A percentile compares a stretch with the other conserved stretches of the same genome.
Evolutionary conservation across 148 eudicot species (phyloP).

Genomic region (Rhododendron ovatum): DNA sequence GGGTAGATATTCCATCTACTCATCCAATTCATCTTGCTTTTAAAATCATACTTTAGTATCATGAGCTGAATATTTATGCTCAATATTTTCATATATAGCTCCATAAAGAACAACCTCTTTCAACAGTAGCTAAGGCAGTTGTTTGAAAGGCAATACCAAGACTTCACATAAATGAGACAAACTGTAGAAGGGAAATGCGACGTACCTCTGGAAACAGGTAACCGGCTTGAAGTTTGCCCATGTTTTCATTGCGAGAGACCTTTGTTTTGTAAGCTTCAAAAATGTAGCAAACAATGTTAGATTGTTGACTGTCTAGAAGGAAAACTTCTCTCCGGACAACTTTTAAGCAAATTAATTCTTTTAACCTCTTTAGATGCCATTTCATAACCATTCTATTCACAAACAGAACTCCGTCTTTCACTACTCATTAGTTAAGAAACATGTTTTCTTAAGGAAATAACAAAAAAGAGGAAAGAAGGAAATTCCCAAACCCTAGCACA

Average conservation of each 20-base stretch:
- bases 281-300: conserved; percentile 5
- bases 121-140: not conserved
- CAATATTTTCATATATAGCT: not conserved
- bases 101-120: not conserved
- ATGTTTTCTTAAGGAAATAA: not conserved
- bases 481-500: not conserved
- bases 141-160: not conserved
- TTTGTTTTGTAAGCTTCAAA: conserved; percentile 60
- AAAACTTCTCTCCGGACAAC: not conserved
- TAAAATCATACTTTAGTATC: not conserved
- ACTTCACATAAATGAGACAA: not conserved
- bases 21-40: not conserved
- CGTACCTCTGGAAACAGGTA: conserved; percentile 73
- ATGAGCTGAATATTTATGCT: not conserved
- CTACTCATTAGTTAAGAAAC: not conserved
- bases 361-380: not conserved
- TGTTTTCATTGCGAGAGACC: conserved; percentile 51
- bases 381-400: not conserved
- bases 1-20: not conserved
- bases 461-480: not conserved
- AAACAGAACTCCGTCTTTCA: not conserved
- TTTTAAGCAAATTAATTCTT: not conserved
- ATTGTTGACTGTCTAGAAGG: not conserved
- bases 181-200: not conserved
- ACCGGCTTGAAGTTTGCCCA: conserved; percentile 68